A percentile compares a stretch with the other conserved stretches of the same genome.
phyloP scores from a whole-genome alignment of 306 rosid species.

The Prosopis cineraria region DNA sequence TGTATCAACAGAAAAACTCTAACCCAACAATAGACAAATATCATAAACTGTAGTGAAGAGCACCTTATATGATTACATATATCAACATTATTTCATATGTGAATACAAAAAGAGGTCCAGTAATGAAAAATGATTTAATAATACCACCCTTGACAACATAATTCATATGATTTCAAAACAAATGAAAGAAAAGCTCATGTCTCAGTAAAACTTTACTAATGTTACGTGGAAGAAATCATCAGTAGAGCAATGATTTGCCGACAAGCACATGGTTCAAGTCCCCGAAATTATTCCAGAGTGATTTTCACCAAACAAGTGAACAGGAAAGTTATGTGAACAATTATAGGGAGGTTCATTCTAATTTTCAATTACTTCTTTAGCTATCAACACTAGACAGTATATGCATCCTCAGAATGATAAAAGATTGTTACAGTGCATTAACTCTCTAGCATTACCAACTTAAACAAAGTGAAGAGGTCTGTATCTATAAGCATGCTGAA shows the following conservation, averaged over 20 bases:
- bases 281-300: background rate
- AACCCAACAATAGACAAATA: background rate
- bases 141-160: background rate
- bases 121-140: background rate
- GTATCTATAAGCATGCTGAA: constrained; percentile 1
- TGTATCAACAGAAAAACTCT: background rate
- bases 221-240: background rate
- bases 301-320: background rate
- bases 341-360: background rate
- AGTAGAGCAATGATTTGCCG: background rate
- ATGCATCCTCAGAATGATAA: background rate
- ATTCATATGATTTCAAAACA: background rate
- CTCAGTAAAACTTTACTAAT: background rate
- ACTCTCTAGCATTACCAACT: constrained; percentile 2
- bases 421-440: constrained; percentile 16
- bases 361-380: background rate
- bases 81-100: background rate
- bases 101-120: background rate
- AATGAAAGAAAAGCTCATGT: background rate
- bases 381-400: constrained; percentile 15
- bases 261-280: constrained; percentile 2
- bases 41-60: background rate
- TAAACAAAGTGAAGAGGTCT: constrained; percentile 9
- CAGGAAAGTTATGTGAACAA: constrained; percentile 21
- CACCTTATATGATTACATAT: background rate